Conservation (phyloP, 805 yeast genomes). For the Ogataea pilisensis region DNA sequence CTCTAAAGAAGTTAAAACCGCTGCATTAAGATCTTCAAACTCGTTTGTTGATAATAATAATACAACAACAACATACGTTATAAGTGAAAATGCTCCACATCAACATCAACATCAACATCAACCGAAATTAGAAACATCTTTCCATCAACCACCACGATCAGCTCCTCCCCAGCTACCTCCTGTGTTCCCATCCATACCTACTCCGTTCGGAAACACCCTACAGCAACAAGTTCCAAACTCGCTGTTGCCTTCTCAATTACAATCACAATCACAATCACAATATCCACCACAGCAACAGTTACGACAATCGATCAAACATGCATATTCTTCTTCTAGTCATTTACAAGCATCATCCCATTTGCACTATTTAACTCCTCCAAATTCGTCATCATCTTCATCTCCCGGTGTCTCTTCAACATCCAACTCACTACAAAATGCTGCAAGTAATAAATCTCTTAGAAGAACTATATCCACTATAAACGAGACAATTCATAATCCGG, state of each 20-base stretch:
- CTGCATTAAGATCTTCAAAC: conserved; percentile 19
- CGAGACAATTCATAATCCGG: not conserved
- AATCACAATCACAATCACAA: too few relatives aligned
- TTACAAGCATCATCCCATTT: conserved; percentile 9
- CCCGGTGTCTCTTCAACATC: conserved; percentile 2
- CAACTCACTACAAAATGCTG: conserved; percentile 1
- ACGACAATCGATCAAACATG: not conserved
- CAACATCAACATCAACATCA: too few relatives aligned
- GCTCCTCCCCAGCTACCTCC: conserved; percentile 1
- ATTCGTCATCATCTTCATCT: conserved; percentile 19
- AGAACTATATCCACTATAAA: not conserved
- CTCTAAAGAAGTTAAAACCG: conserved; percentile 30
- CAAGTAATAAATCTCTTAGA: conserved; percentile 1
- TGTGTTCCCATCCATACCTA: not conserved
- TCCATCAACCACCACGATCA: conserved; percentile 2
- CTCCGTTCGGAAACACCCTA: too few relatives aligned
- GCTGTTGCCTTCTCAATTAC: too few relatives aligned
- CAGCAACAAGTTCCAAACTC: too few relatives aligned
- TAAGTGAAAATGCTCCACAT: not conserved
- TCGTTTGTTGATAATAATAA: conserved; percentile 15
- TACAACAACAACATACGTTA: conserved; percentile 11
- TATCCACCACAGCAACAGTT: not conserved
- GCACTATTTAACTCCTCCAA: conserved; percentile 21
- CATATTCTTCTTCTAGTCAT: too few relatives aligned
- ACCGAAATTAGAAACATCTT: too few relatives aligned